A percentile compares a stretch with the other conserved stretches of the same genome.
phyloP scores from a whole-genome alignment of 176 grass and related monocot genomes.

The Zoysia pacifica region DNA sequence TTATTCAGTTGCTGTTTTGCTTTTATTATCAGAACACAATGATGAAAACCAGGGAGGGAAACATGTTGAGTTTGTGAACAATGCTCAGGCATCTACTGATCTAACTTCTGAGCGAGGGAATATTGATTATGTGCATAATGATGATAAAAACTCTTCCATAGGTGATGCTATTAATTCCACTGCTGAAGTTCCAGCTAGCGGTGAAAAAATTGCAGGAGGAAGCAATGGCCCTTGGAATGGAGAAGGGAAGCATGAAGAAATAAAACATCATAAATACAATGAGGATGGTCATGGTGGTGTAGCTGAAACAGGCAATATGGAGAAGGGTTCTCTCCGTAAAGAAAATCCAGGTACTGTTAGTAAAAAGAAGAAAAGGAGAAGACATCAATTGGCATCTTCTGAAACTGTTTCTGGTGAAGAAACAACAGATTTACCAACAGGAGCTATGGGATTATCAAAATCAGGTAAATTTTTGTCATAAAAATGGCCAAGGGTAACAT shows the following conservation, averaged over 20 bases:
- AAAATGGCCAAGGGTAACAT: constrained; percentile 28
- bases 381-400: constrained; percentile 8
- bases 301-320: constrained; percentile 31
- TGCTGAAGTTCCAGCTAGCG: constrained; percentile 27
- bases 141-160: constrained; percentile 29
- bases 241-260: constrained; percentile 12
- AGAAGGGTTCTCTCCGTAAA: constrained; percentile 33
- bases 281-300: constrained; percentile 34
- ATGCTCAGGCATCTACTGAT: constrained; percentile 39
- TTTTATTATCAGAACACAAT: constrained; percentile 24
- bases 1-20: constrained; percentile 36
- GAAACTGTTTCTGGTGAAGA: constrained; percentile 38
- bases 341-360: constrained; percentile 41
- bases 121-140: constrained; percentile 18
- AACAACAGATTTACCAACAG: constrained; percentile 31
- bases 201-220: constrained; percentile 32
- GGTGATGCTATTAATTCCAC: constrained; percentile 13
- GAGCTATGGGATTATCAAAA: constrained; percentile 28
- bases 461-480: constrained; percentile 27
- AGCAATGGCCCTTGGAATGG: neutral
- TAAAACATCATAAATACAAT: neutral
- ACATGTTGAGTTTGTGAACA: constrained; percentile 28
- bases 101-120: constrained; percentile 41
- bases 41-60: constrained; percentile 28
- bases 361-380: constrained; percentile 76